A percentile compares a stretch with the other conserved stretches of the same genome.
These are phyloP conservation scores for Physocladia obscura DNA, from an alignment of 192 early-diverging fungal species.

Conservation along the genomic window DNA sequence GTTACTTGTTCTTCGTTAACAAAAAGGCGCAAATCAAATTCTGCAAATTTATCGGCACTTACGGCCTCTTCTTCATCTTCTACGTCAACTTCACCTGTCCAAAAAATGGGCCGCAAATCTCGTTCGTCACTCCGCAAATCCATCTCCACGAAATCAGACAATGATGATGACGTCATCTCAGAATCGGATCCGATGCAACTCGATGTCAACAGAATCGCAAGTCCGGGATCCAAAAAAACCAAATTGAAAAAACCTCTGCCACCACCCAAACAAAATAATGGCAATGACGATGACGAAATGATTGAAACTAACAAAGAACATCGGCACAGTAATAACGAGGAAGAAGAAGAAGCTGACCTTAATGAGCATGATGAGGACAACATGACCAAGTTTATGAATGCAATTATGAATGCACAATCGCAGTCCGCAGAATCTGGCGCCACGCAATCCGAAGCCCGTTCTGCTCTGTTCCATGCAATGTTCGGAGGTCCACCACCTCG, in stretches of 20 bases:
- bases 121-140: neutral
- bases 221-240: neutral
- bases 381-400: conserved; percentile 32
- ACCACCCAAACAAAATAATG: neutral
- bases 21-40: neutral
- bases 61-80: neutral
- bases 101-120: neutral
- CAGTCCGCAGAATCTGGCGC: neutral
- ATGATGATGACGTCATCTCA: neutral
- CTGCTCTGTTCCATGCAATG: conserved; percentile 21
- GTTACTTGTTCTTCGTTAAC: neutral
- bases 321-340: neutral
- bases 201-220: neutral
- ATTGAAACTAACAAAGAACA: neutral
- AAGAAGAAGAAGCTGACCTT: neutral
- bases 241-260: neutral
- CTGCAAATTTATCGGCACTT: neutral
- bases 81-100: neutral
- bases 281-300: neutral
- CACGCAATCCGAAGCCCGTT: conserved; percentile 15
- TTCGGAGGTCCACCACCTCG: conserved; percentile 21
- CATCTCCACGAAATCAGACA: no score
- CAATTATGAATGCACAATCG: conserved; percentile 25
- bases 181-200: neutral
- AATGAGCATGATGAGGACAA: conserved; percentile 42